phyloP scores from a whole-genome alignment of 495 filamentous ascomycete genomes.

The Lophiotrema nucula region DNA sequence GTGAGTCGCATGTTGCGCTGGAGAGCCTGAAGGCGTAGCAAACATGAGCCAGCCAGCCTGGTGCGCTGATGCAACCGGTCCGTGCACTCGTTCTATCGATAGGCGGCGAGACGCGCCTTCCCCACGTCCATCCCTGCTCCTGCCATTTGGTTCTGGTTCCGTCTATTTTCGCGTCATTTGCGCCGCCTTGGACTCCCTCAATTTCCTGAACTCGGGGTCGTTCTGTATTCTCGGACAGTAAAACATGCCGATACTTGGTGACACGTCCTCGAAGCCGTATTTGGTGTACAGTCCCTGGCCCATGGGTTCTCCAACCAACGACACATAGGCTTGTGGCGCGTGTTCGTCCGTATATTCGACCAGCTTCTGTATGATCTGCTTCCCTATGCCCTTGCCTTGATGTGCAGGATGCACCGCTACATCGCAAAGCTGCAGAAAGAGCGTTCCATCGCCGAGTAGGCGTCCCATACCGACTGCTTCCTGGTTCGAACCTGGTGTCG shows the following conservation, averaged over 20 bases:
- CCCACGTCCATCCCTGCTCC: too few relatives aligned
- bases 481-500: slow-evolving; percentile 10
- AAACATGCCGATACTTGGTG: slow-evolving; percentile 24
- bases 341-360: slow-evolving; percentile 43
- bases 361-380: slow-evolving; percentile 47
- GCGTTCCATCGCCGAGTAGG: slow-evolving; percentile 54
- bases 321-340: slow-evolving; percentile 48
- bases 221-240: slow-evolving; percentile 14
- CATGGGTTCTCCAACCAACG: slow-evolving; percentile 48
- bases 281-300: slow-evolving; percentile 48
- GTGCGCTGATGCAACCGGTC: too few relatives aligned
- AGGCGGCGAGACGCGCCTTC: too few relatives aligned
- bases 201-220: not conserved
- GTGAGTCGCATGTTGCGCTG: too few relatives aligned
- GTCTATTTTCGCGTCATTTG: not conserved
- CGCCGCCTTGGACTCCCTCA: not conserved
- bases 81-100: not conserved
- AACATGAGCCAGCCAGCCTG: too few relatives aligned
- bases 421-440: slow-evolving; percentile 56
- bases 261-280: slow-evolving; percentile 50
- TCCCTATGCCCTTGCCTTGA: slow-evolving; percentile 51
- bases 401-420: slow-evolving; percentile 52
- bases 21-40: too few relatives aligned
- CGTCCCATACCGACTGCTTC: slow-evolving; percentile 51
- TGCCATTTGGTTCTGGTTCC: too few relatives aligned